phyloP scores from a whole-genome alignment of 208 protist genomes.

The Zelonia costaricensis region DNA sequence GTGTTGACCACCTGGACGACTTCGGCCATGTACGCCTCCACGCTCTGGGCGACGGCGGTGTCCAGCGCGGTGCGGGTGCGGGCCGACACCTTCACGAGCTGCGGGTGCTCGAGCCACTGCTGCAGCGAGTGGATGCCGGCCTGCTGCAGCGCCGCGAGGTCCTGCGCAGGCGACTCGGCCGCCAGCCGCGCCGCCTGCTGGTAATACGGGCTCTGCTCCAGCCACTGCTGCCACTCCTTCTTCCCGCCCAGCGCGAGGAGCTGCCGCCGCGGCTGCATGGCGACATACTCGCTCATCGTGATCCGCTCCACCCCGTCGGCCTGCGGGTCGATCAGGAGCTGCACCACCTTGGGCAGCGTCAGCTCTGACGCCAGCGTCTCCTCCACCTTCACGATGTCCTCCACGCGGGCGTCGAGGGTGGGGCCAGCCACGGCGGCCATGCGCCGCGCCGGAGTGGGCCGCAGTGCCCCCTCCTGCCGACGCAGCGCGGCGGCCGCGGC shows the following conservation, averaged over 20 bases:
- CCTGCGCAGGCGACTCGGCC: conserved; percentile 56
- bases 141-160: conserved; percentile 62
- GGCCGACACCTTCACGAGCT: conserved; percentile 73
- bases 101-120: conserved; percentile 79
- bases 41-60: conserved; percentile 74
- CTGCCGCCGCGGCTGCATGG: conserved; percentile 81
- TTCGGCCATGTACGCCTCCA: conserved; percentile 68
- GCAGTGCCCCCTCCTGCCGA: conserved; percentile 22
- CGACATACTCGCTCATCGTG: conserved; percentile 64
- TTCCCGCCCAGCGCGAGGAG: conserved; percentile 58
- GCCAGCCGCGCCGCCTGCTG: conserved; percentile 67
- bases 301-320: conserved; percentile 70
- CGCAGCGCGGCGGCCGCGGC: background rate
- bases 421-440: conserved; percentile 30
- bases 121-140: conserved; percentile 76
- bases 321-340: conserved; percentile 77
- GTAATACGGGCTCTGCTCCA: conserved; percentile 71
- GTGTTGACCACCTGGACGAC: conserved; percentile 65
- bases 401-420: conserved; percentile 67
- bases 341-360: conserved; percentile 63
- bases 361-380: conserved; percentile 47
- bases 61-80: conserved; percentile 75
- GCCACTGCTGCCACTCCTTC: conserved; percentile 76
- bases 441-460: conserved; percentile 26
- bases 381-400: conserved; percentile 69